Percentiles rank a stretch among this genome's conserved stretches.
Evolutionary conservation across 371 early-diverging fungal genomes (phyloP).

Genomic region (Mucor irregularis): DNA sequence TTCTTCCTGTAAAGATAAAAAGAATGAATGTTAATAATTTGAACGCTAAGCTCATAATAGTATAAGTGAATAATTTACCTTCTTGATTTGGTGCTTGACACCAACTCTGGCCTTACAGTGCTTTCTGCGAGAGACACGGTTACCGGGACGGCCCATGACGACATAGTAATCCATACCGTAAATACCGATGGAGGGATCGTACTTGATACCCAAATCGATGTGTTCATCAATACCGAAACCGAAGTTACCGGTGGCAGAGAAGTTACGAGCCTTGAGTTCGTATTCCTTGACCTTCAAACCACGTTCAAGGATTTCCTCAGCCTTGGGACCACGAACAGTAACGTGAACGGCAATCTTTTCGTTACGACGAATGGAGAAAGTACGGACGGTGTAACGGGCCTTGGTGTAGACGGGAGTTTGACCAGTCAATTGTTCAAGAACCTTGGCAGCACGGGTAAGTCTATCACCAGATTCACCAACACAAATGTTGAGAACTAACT

Average conservation of each 20-base stretch:
- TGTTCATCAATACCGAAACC: slow-evolving; percentile 99
- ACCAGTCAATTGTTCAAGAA: slow-evolving; percentile 99
- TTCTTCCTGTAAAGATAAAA: slow-evolving; percentile 56
- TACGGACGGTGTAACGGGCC: slow-evolving; percentile 99
- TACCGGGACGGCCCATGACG: slow-evolving; percentile 98
- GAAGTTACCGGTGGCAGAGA: slow-evolving; percentile 98
- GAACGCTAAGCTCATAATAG: not conserved
- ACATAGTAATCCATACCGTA: slow-evolving; percentile 99
- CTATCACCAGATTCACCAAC: slow-evolving; percentile 99
- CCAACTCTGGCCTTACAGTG: slow-evolving; percentile 89
- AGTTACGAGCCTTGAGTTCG: slow-evolving; percentile 95
- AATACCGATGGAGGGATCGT: slow-evolving; percentile 99
- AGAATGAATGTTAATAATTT: slow-evolving; percentile 12
- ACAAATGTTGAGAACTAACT: slow-evolving; percentile 99
- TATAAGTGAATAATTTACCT: slow-evolving; percentile 28
- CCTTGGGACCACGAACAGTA: slow-evolving; percentile 93
- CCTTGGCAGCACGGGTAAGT: slow-evolving; percentile 99
- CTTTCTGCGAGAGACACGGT: slow-evolving; percentile 97
- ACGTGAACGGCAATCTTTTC: slow-evolving; percentile 99
- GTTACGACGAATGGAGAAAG: slow-evolving; percentile 99
- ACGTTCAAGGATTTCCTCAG: slow-evolving; percentile 96
- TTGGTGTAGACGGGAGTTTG: slow-evolving; percentile 99
- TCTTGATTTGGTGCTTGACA: slow-evolving; percentile 91
- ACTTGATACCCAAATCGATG: slow-evolving; percentile 99
- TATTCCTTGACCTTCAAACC: slow-evolving; percentile 99